Percentiles rank a stretch among this genome's conserved stretches.
phyloP scores from a whole-genome alignment of 768 basidiomycete species.

The Macrolepiota fuliginosa region DNA sequence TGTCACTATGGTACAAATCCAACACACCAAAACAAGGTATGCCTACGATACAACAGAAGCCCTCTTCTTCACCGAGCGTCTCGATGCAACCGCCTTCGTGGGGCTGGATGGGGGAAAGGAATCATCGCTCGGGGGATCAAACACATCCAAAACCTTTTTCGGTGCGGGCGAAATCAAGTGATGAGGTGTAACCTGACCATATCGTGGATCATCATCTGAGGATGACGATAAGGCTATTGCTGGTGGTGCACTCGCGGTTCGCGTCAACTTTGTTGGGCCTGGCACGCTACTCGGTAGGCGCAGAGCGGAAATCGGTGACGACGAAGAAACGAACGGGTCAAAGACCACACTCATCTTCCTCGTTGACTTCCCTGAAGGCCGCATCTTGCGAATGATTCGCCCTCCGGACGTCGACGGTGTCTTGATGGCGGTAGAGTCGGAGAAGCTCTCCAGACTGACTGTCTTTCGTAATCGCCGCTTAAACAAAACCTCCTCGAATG shows the following conservation, averaged over 20 bases:
- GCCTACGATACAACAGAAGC: neutral
- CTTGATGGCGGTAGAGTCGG: neutral
- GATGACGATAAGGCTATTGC: slow-evolving; percentile 25
- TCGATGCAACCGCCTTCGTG: slow-evolving; percentile 21
- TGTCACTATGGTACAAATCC: neutral
- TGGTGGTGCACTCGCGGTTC: slow-evolving; percentile 10
- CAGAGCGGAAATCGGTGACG: slow-evolving; percentile 1
- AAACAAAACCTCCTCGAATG: slow-evolving; percentile 6
- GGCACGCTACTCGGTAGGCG: neutral
- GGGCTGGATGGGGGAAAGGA: slow-evolving; percentile 24
- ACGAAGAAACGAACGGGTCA: slow-evolving; percentile 6
- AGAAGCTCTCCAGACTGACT: slow-evolving; percentile 2
- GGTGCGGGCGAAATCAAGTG: slow-evolving; percentile 62
- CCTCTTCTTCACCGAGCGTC: slow-evolving; percentile 18
- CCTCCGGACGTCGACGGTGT: slow-evolving; percentile 6
- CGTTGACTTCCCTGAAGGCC: slow-evolving; percentile 3
- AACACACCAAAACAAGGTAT: neutral
- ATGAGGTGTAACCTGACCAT: slow-evolving; percentile 70
- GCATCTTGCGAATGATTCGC: slow-evolving; percentile 6
- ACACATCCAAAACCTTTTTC: slow-evolving; percentile 1
- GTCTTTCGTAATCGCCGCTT: neutral
- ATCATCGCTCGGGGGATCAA: slow-evolving; percentile 22
- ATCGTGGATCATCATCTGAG: slow-evolving; percentile 63
- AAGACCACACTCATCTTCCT: neutral
- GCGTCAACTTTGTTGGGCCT: slow-evolving; percentile 2